Evolutionary conservation across 148 eudicot genomes (phyloP).

Genomic region (Amaranthus hypochondriacus): DNA sequence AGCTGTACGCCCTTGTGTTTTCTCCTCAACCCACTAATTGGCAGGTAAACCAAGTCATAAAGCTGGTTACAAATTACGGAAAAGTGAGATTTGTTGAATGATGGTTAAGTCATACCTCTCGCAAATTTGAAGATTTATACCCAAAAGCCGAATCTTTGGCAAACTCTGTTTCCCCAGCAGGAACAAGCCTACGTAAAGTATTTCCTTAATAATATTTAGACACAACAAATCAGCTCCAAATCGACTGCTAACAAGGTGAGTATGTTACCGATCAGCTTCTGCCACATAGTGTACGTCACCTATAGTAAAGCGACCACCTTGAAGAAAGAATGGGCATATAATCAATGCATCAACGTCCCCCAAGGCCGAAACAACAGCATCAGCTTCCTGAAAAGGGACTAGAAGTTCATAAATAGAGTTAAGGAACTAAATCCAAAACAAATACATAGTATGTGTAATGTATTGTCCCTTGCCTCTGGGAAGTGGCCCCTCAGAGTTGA

Average conservation of each 20-base stretch:
- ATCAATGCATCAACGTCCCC: constrained; percentile 96
- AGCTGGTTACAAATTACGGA: background rate
- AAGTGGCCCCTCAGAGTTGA: constrained; percentile 96
- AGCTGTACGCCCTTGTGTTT: constrained; percentile 71
- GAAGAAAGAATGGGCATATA: constrained; percentile 98
- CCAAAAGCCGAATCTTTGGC: constrained; percentile 98
- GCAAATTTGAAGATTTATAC: constrained; percentile 84
- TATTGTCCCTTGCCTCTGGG: constrained; percentile 65
- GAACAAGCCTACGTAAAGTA: constrained; percentile 66
- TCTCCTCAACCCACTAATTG: constrained; percentile 93
- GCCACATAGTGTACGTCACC: constrained; percentile 92
- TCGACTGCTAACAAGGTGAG: background rate
- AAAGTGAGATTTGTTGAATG: background rate
- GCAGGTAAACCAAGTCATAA: constrained; percentile 11
- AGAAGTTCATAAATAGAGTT: constrained; percentile 13
- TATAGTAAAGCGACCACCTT: constrained; percentile 96
- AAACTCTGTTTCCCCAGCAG: constrained; percentile 97
- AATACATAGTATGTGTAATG: background rate
- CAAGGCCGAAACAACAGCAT: constrained; percentile 88
- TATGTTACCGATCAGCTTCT: constrained; percentile 64
- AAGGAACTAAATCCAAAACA: constrained; percentile 2
- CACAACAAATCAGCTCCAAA: background rate
- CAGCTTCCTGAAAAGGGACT: constrained; percentile 61
- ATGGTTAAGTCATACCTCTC: constrained; percentile 55
- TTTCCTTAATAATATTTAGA: constrained; percentile 1